These are phyloP conservation scores for Sporodiniella umbellata DNA, from an alignment of 371 early-diverging fungal genomes.

Conservation along the genomic window DNA sequence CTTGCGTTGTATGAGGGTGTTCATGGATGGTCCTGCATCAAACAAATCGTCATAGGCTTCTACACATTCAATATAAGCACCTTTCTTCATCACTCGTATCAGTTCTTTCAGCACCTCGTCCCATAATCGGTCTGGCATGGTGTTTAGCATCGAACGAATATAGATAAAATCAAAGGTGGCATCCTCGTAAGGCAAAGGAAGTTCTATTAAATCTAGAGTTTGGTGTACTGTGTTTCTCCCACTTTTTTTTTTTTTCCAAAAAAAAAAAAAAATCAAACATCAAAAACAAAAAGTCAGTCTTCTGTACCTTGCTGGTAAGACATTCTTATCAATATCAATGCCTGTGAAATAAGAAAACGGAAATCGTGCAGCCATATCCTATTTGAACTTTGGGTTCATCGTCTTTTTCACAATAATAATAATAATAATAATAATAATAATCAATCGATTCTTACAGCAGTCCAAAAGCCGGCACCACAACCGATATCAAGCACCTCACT, in stretches of 20 bases:
- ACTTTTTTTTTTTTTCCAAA: no score
- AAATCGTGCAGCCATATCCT: slow-evolving; percentile 42
- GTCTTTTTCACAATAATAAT: background rate
- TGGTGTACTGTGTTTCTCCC: slow-evolving; percentile 32
- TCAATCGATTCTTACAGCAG: slow-evolving; percentile 34
- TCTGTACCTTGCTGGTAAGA: slow-evolving; percentile 32
- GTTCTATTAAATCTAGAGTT: slow-evolving; percentile 29
- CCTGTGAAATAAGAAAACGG: slow-evolving; percentile 43
- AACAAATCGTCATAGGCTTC: slow-evolving; percentile 41
- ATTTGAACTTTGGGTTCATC: background rate
- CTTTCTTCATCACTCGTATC: slow-evolving; percentile 42
- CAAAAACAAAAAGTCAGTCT: background rate
- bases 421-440: background rate
- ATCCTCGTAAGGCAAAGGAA: slow-evolving; percentile 41
- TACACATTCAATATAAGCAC: slow-evolving; percentile 43
- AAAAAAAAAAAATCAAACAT: background rate
- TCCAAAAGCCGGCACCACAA: slow-evolving; percentile 46
- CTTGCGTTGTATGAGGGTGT: slow-evolving; percentile 30
- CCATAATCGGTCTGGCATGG: slow-evolving; percentile 37
- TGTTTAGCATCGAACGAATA: slow-evolving; percentile 40
- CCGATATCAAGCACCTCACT: slow-evolving; percentile 44
- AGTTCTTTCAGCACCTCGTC: slow-evolving; percentile 35
- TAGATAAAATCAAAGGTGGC: slow-evolving; percentile 41
- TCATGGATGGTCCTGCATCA: slow-evolving; percentile 43
- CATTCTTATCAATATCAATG: slow-evolving; percentile 38